These are phyloP conservation scores for Penicillium capsulatum DNA, from an alignment of 2,329 filamentous ascomycete species.

Conservation along the genomic window DNA sequence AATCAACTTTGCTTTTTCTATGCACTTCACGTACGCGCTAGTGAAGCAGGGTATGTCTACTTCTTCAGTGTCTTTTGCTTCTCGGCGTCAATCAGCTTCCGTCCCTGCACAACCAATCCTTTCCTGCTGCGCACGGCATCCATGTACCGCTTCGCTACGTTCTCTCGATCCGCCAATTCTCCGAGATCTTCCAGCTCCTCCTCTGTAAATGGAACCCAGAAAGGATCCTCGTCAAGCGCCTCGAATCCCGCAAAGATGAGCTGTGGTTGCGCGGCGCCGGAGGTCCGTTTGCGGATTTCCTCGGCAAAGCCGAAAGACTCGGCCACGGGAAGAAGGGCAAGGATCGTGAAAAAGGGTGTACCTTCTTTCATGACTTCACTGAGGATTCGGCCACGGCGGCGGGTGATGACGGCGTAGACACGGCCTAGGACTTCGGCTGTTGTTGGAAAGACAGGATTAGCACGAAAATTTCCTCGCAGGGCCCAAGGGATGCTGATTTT, in stretches of 20 bases:
- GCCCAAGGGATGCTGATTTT: too few species aligned
- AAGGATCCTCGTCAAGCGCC: constrained; percentile 89
- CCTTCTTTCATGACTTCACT: constrained; percentile 91
- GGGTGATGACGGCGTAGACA: constrained; percentile 96
- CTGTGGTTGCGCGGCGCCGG: constrained; percentile 85
- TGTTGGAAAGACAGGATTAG: too few species aligned
- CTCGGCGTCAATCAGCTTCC: constrained; percentile 75
- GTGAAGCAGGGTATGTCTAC: constrained; percentile 19
- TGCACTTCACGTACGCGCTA: not conserved
- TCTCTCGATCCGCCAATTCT: constrained; percentile 88
- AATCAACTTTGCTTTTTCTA: not conserved
- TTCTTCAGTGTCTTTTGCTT: constrained; percentile 77
- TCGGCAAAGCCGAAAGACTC: constrained; percentile 95
- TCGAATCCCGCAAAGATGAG: constrained; percentile 91
- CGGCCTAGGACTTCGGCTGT: constrained; percentile 84
- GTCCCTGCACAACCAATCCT: constrained; percentile 77
- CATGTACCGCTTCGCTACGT: constrained; percentile 94
- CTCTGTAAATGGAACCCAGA: constrained; percentile 95
- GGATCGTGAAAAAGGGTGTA: constrained; percentile 93
- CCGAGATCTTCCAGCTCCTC: constrained; percentile 95
- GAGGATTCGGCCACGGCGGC: constrained; percentile 81
- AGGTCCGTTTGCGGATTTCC: constrained; percentile 92
- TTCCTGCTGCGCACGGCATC: constrained; percentile 82
- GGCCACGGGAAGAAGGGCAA: constrained; percentile 80
- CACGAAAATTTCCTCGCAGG: too few species aligned